Evolutionary conservation across 2,329 filamentous ascomycete species (phyloP).

Genomic region (Penicillium sp.): DNA sequence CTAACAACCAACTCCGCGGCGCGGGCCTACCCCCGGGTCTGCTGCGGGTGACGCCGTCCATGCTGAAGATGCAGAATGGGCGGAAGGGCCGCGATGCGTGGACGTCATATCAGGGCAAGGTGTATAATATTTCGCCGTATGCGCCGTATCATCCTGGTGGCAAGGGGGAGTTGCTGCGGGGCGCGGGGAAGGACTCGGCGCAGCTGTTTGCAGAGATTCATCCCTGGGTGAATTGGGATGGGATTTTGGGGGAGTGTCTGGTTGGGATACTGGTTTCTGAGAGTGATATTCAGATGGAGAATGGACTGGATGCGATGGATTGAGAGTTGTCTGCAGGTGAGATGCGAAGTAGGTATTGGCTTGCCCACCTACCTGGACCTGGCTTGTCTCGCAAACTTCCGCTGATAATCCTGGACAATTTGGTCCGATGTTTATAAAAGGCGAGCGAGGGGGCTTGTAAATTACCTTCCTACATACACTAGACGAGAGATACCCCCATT

Average conservation of each 20-base stretch:
- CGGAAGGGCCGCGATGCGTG: conserved; percentile 85
- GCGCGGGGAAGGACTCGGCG: conserved; percentile 68
- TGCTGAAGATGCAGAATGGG: conserved; percentile 78
- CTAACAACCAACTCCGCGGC: conserved; percentile 69
- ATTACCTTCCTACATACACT: conserved; percentile 19
- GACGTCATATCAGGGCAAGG: conserved; percentile 85
- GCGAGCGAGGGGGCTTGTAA: conserved; percentile 6
- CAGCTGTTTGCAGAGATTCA: conserved; percentile 67
- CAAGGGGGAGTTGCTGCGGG: conserved; percentile 62
- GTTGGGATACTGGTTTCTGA: conserved; percentile 65
- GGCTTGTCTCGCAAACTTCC: neutral
- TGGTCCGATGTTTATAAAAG: conserved; percentile 4
- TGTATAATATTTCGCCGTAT: conserved; percentile 94
- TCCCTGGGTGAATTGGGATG: conserved; percentile 72
- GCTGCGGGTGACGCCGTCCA: conserved; percentile 78
- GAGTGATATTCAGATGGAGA: conserved; percentile 45
- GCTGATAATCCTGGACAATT: neutral
- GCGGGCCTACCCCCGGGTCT: conserved; percentile 53
- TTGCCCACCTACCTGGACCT: neutral
- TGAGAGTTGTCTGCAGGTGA: conserved; percentile 37
- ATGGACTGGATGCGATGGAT: conserved; percentile 63
- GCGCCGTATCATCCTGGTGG: conserved; percentile 87
- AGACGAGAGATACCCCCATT: conserved; percentile 25
- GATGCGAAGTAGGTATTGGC: neutral
- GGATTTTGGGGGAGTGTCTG: conserved; percentile 64